Base-by-base conservation (phyloP, 345 rosid genomes). In the Brassica nigra region DNA sequence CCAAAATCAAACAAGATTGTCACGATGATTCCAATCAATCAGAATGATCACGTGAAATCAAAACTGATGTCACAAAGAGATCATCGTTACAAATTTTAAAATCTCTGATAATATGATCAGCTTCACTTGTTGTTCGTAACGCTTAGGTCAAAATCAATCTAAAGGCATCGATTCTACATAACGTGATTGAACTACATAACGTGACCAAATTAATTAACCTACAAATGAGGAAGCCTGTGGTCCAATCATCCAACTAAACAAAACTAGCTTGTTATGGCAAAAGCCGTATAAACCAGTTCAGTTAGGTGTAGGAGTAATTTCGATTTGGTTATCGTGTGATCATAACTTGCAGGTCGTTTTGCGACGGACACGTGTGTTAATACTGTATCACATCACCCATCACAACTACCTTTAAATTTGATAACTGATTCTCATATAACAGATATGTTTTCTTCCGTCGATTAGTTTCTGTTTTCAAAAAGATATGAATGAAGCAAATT, bases 381-480 rank as follows among this genome's bases (percentile, higher is more conserved):
- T 6, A 16, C 0, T 42, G 20, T 78, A 42, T 66, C 78, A 73
- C 74, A 74, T 73, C 78, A 42, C 64, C 63, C 68, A 30, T 31
- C 62, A 47, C 49, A 66, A 72, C 68, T 61, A 59, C 20, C 73
- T 59, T 78, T 73, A 72, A 78, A 58, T 78, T 42, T 69, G 4
- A 62, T 65, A 34, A 34, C 73, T 29, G 62, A 78, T 78, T 78
- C 77, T 78, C 73, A 57, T 58, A 62, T 72, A 44, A 72, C 81
- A 78, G 66, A 27, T 72, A 62, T 72, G 6, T 8, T 30, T 58
- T 66, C 76, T 76, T 75, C 66, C 12, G n/a, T 75, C 28, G n/a
- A 39, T 34, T 66, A 15, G 6, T 20, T 58, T 76, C 59, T 68
- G 37, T 75, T 66, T 75, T 39, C 66, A 76, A 76, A 68, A 20